Base-by-base conservation (phyloP, 176 grass and related monocot species). In the Avena atlantica region DNA sequence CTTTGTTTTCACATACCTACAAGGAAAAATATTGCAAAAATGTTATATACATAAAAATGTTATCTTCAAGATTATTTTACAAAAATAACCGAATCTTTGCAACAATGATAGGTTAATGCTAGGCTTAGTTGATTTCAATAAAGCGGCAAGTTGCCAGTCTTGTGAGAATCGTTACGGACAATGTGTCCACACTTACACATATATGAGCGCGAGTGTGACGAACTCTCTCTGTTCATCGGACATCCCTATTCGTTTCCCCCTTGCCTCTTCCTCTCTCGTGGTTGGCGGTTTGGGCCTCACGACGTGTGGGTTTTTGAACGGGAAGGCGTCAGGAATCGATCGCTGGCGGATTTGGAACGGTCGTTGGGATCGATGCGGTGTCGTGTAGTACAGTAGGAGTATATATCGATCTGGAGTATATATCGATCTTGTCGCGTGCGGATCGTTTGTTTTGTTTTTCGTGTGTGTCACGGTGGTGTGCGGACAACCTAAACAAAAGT, bases 231-330 rank as follows among this genome's bases (percentile, higher is more conserved):
- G 8, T 42, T 12, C 37, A 5, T 34, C 31, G 31, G 31, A 34
- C 31, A 2, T 34, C 31, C 31, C 31, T 34, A 3, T 34, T 34
- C 31, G 31, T 44, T 37, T 44, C 2, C 20, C 2, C 4, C 31
- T 34, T 34, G 31, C 31, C 0, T 19, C 29, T 1, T 24, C 45
- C 78, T 16, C 66, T 51, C 64, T 4, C 13, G 29, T 56, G 9
- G 69, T 20, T 61, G n/a, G 40, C 13, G 27, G 27, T 67, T 34
- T 34, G 47, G 73, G 12, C 49, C 47, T 51, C 6, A 13, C n/a
- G 70, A 49, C 70, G 70, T 4, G 44, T 27, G 45, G 72, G 47
- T 1, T 76, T 76, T 76, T 76, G 66, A 76, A 53, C 19, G 24
- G 31, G 8, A 31, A 25, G 23, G 36, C 64, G 15, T 16, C 1